Percentiles rank a stretch among this genome's conserved stretches.
phyloP scores from a whole-genome alignment of 169 alveolate species.

The Cyclospora cayetanensis region DNA sequence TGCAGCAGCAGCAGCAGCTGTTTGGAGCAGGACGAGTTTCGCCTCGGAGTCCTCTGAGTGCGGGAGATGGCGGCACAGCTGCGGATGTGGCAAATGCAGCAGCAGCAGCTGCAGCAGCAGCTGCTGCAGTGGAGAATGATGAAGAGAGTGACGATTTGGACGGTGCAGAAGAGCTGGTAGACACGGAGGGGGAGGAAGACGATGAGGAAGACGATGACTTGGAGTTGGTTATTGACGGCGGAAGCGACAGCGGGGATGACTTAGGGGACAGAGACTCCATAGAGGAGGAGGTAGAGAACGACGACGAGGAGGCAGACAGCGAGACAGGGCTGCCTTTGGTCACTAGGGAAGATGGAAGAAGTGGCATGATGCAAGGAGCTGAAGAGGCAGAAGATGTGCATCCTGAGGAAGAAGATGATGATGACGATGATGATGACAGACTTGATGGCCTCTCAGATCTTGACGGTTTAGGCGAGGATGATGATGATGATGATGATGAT shows the following conservation, averaged over 20 bases:
- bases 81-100: background rate
- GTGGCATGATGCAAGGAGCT: background rate
- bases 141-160: conserved; percentile 23
- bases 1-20: background rate
- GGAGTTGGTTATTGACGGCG: conserved; percentile 38
- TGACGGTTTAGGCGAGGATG: conserved; percentile 20
- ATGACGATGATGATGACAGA: background rate
- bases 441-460: background rate
- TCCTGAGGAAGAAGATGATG: conserved; percentile 41
- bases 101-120: conserved; percentile 61
- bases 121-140: conserved; percentile 38
- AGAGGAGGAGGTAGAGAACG: conserved; percentile 35
- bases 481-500: conserved; percentile 6
- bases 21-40: background rate
- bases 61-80: background rate
- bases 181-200: background rate
- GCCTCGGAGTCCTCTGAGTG: too few species aligned
- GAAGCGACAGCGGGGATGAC: background rate
- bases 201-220: conserved; percentile 31
- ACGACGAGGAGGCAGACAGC: conserved; percentile 7
- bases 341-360: background rate
- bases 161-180: conserved; percentile 55
- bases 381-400: background rate
- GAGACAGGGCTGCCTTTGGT: background rate
- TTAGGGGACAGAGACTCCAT: background rate